A percentile compares a stretch with the other conserved stretches of the same genome.
These are phyloP conservation scores for Mycosphaerella sp. DNA, from an alignment of 2,329 filamentous ascomycete genomes.

Conservation along the genomic window DNA sequence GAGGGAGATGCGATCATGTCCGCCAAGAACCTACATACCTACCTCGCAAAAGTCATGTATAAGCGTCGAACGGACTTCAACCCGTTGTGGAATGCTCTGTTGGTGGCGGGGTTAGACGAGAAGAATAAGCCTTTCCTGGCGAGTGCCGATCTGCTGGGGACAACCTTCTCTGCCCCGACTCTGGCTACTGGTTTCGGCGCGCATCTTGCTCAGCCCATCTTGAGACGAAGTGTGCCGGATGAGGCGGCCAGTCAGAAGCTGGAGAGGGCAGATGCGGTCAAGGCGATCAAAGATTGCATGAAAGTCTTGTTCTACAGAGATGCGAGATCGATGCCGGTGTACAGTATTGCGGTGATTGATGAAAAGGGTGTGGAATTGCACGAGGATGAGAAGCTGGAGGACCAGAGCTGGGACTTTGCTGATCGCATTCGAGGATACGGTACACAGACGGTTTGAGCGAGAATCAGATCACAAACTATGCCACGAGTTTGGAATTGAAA, in stretches of 20 bases:
- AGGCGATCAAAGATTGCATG: conserved; percentile 86
- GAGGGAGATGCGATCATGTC: conserved; percentile 51
- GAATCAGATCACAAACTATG: neutral
- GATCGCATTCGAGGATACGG: conserved; percentile 93
- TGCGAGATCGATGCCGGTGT: conserved; percentile 82
- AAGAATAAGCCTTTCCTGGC: conserved; percentile 80
- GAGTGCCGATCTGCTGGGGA: conserved; percentile 84
- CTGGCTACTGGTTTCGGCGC: conserved; percentile 91
- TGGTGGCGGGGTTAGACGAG: conserved; percentile 83
- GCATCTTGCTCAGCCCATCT: conserved; percentile 85
- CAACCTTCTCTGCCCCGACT: conserved; percentile 79
- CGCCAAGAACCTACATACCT: conserved; percentile 93
- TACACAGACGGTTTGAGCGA: conserved; percentile 54
- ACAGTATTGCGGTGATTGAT: conserved; percentile 84
- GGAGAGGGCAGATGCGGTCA: conserved; percentile 69
- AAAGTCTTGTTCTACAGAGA: conserved; percentile 98
- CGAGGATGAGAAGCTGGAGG: conserved; percentile 80
- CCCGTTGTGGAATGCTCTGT: conserved; percentile 92
- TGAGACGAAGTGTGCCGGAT: conserved; percentile 76
- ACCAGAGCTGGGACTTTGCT: conserved; percentile 97
- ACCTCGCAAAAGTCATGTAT: conserved; percentile 94
- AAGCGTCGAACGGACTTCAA: conserved; percentile 91
- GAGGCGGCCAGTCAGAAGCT: conserved; percentile 69
- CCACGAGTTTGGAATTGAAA: neutral
- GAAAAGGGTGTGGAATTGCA: conserved; percentile 74